These are phyloP conservation scores for Plectosphaerella plurivora DNA, from an alignment of 2,329 filamentous ascomycete genomes.

Conservation along the genomic window DNA sequence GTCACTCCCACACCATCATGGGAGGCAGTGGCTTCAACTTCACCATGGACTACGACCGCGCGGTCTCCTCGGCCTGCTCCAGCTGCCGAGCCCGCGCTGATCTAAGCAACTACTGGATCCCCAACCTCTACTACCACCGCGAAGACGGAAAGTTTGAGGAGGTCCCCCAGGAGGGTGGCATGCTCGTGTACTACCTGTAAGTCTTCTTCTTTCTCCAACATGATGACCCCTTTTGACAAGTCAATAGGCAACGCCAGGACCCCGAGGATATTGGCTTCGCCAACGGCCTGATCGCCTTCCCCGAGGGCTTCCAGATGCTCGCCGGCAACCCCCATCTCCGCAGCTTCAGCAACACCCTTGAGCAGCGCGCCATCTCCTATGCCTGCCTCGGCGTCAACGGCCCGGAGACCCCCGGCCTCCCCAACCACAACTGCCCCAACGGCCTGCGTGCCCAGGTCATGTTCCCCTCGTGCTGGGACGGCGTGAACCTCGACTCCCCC, in stretches of 20 bases:
- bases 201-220: conserved; percentile 10
- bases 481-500: conserved; percentile 8
- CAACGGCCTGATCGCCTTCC: conserved; percentile 54
- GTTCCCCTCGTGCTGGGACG: conserved; percentile 40
- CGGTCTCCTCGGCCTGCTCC: conserved; percentile 54
- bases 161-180: conserved; percentile 37
- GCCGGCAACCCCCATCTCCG: conserved; percentile 47
- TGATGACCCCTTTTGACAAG: not conserved
- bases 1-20: conserved; percentile 58
- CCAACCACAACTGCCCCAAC: conserved; percentile 47
- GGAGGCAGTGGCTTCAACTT: conserved; percentile 59
- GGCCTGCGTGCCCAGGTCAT: conserved; percentile 49
- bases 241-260: conserved; percentile 32
- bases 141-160: conserved; percentile 50
- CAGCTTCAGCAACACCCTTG: conserved; percentile 37
- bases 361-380: conserved; percentile 48
- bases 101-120: conserved; percentile 66
- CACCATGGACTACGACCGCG: conserved; percentile 45
- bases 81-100: conserved; percentile 60
- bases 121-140: conserved; percentile 46
- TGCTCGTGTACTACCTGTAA: conserved; percentile 45
- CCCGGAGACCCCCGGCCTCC: conserved; percentile 46
- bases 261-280: conserved; percentile 28
- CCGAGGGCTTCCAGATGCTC: conserved; percentile 60
- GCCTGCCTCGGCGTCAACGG: conserved; percentile 45